These are phyloP conservation scores for Xylaria polymorpha DNA, from an alignment of 2,329 filamentous ascomycete genomes.

Conservation along the genomic window DNA sequence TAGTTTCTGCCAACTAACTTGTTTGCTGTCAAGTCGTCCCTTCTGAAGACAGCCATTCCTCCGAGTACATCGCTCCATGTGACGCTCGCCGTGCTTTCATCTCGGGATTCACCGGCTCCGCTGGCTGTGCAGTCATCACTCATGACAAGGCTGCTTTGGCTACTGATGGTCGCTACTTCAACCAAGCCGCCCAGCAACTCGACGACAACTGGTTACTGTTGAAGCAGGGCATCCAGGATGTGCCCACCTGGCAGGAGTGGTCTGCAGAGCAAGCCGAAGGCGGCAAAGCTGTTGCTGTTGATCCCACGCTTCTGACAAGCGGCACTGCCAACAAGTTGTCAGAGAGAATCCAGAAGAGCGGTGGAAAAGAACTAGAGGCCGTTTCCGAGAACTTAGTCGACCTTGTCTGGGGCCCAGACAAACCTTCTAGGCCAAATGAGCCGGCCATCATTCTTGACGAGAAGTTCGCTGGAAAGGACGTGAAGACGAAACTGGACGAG, in stretches of 20 bases:
- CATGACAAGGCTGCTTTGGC: slow-evolving; percentile 87
- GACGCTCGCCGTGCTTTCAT: slow-evolving; percentile 93
- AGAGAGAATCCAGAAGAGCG: slow-evolving; percentile 88
- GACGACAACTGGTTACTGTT: slow-evolving; percentile 91
- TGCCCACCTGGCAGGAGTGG: slow-evolving; percentile 99
- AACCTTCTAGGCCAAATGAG: slow-evolving; percentile 80
- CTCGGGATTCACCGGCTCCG: slow-evolving; percentile 93
- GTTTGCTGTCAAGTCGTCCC: slow-evolving; percentile 76
- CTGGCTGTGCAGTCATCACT: slow-evolving; percentile 90
- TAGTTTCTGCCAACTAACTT: slow-evolving; percentile 40
- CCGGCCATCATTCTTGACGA: slow-evolving; percentile 77
- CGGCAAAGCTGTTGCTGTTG: slow-evolving; percentile 89
- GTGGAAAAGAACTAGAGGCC: slow-evolving; percentile 79
- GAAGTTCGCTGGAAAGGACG: slow-evolving; percentile 83
- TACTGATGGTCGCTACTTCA: slow-evolving; percentile 98
- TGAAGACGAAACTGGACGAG: slow-evolving; percentile 84
- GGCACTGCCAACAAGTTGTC: slow-evolving; percentile 73
- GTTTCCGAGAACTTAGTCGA: slow-evolving; percentile 90
- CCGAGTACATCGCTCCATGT: slow-evolving; percentile 97
- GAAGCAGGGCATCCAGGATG: slow-evolving; percentile 92
- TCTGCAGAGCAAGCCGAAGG: slow-evolving; percentile 84
- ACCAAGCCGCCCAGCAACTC: slow-evolving; percentile 90
- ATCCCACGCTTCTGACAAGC: slow-evolving; percentile 85
- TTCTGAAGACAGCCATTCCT: slow-evolving; percentile 96
- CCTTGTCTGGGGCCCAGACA: slow-evolving; percentile 80